Evolutionary conservation across 768 basidiomycete species (phyloP).

Genomic region (Phylloporus rhodoxanthus): DNA sequence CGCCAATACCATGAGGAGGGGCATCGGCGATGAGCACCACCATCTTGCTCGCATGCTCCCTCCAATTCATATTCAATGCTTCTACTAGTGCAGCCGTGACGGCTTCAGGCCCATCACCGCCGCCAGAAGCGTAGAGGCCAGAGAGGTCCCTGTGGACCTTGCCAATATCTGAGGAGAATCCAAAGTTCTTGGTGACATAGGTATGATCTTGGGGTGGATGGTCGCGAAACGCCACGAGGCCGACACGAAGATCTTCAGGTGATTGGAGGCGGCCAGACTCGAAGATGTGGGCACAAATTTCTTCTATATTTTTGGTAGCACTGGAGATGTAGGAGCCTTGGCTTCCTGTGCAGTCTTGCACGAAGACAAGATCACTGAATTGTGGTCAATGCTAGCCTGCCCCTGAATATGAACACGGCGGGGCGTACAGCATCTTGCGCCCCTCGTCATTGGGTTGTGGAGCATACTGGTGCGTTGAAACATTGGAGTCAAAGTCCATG

Average conservation of each 20-base stretch:
- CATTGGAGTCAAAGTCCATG: conserved; percentile 57
- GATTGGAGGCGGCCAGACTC: conserved; percentile 88
- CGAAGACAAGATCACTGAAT: conserved; percentile 83
- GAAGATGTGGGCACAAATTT: conserved; percentile 91
- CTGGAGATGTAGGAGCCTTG: conserved; percentile 89
- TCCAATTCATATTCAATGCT: conserved; percentile 86
- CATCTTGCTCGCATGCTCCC: conserved; percentile 87
- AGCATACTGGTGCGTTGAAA: conserved; percentile 32
- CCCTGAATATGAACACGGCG: conserved; percentile 5
- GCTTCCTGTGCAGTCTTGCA: conserved; percentile 92
- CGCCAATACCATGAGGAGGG: conserved; percentile 95
- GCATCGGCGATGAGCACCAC: conserved; percentile 95
- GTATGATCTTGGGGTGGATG: conserved; percentile 97
- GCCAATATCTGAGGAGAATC: conserved; percentile 87
- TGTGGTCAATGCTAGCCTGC: conserved; percentile 12
- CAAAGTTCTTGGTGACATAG: conserved; percentile 89
- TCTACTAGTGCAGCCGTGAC: conserved; percentile 91
- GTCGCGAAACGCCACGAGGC: conserved; percentile 92
- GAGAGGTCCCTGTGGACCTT: conserved; percentile 82
- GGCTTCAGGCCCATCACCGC: conserved; percentile 94
- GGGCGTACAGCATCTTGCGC: conserved; percentile 71
- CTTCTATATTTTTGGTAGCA: conserved; percentile 93
- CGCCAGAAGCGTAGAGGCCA: conserved; percentile 80
- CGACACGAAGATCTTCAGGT: conserved; percentile 84
- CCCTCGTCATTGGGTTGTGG: conserved; percentile 33